Evolutionary conservation across 176 grass and related monocot genomes (phyloP), one percentile per base, ranked within the genome.

Genomic region (Oryza coarctata): DNA sequence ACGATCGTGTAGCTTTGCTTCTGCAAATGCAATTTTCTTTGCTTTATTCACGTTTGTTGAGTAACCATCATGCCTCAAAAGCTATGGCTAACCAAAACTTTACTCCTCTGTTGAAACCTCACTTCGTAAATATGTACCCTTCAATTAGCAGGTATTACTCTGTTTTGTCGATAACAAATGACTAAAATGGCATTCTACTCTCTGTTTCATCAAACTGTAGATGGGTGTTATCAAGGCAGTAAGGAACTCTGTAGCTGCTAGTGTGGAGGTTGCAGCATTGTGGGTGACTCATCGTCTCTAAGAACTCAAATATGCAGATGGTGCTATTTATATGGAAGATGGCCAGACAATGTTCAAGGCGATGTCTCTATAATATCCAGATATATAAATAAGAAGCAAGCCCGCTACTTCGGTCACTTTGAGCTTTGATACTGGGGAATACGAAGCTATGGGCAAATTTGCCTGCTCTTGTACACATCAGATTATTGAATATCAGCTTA

Each of bases 201-300:
- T 68, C 29, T 18, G 9, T 74, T 73, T 80, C 29, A 65, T 84
- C 69, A 33, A 67, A 64, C 49, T 87, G 47, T 83, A 98, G 96
- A 89, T 95, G 68, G 85, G 96, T 22, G 96, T 98, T 33, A 67
- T 98, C 86, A 91, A 95, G 80, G 88, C 96, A 0, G 90, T 98
- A 44, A 98, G 87, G 76, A 91, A 91, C 76, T 93, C 90, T 86
- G 93, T 98, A 17, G 83, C 75, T 66, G 82, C 73, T 43, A 30
- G 70, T 50, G 86, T 71, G 69, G 93, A 91, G 79, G 96, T 98
- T 40, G 87, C 90, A 9, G 96, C 96, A 71, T 58, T 98, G 67
- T 98, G 96, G 96, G 96, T 98, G 41, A 98, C 96, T 9, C 96
- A 98, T 83, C 92, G 96, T 18, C 88, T 98, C 6, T 92, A 98